Percentiles rank a stretch among this genome's conserved stretches.
These are phyloP conservation scores for Neurospora sp. DNA, from an alignment of 495 filamentous ascomycete genomes.

Conservation along the genomic window DNA sequence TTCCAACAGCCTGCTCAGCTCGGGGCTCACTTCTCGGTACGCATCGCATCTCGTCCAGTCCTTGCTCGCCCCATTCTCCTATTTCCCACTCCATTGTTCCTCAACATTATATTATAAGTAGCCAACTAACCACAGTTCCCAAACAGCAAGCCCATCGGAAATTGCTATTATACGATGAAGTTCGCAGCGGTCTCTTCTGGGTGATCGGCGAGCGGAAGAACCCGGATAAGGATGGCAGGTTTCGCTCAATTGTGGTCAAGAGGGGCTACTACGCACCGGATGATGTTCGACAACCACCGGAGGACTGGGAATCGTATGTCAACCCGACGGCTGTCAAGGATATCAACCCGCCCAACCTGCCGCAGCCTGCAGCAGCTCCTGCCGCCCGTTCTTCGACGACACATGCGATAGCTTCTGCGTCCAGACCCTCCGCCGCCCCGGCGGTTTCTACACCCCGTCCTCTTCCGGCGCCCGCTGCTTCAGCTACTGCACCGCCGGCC, in stretches of 20 bases:
- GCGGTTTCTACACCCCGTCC: neutral
- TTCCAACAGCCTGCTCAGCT: constrained; percentile 5
- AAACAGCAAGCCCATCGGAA: constrained; percentile 8
- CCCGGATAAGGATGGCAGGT: neutral
- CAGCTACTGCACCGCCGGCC: rapidly evolving
- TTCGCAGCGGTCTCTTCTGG: constrained; percentile 8
- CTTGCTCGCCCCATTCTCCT: neutral
- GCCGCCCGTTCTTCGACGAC: neutral
- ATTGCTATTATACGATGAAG: constrained; percentile 14
- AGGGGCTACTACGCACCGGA: constrained; percentile 1
- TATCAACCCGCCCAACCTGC: neutral
- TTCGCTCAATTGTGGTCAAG: constrained; percentile 11
- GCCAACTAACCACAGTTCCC: neutral
- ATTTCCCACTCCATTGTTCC: neutral
- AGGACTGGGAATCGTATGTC: neutral
- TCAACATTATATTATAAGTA: neutral
- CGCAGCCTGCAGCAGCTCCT: neutral
- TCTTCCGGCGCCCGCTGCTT: neutral
- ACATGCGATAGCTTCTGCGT: neutral
- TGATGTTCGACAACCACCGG: neutral
- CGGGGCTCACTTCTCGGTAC: constrained; percentile 14
- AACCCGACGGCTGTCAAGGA: neutral
- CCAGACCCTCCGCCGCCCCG: neutral
- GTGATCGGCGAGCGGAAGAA: constrained; percentile 5
- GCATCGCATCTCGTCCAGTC: neutral